A percentile compares a stretch with the other conserved stretches of the same genome.
Evolutionary conservation across 371 early-diverging fungal species (phyloP).

Genomic region (Umbelopsis sp.): DNA sequence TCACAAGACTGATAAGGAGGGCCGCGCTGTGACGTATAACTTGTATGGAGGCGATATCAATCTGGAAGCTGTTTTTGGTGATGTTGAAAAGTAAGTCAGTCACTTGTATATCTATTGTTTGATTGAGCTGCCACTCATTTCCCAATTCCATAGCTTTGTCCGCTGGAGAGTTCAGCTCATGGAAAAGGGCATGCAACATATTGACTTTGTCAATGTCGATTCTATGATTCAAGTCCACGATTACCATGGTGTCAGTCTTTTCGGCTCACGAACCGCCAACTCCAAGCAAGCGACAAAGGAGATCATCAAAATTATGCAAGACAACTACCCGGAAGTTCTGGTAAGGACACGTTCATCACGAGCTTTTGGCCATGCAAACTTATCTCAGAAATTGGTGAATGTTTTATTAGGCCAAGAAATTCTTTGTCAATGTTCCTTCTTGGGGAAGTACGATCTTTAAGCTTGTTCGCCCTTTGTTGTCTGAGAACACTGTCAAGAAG

Average conservation of each 20-base stretch:
- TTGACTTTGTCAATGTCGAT: constrained; percentile 59
- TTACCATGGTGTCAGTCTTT: constrained; percentile 56
- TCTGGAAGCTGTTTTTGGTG: constrained; percentile 59
- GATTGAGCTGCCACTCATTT: too few species aligned
- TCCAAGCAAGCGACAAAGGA: constrained; percentile 57
- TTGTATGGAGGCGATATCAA: constrained; percentile 58
- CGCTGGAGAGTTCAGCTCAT: constrained; percentile 69
- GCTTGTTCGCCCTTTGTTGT: constrained; percentile 52
- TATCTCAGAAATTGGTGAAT: too few species aligned
- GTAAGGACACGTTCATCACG: constrained; percentile 25
- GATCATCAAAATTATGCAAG: constrained; percentile 60
- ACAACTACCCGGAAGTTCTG: constrained; percentile 68
- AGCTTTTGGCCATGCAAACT: background rate
- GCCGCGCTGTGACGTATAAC: constrained; percentile 65
- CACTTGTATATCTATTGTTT: too few species aligned
- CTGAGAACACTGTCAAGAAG: constrained; percentile 63
- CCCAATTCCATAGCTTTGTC: constrained; percentile 42
- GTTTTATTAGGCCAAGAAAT: constrained; percentile 45
- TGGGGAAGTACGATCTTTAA: constrained; percentile 67
- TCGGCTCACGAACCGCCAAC: constrained; percentile 51
- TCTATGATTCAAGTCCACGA: constrained; percentile 69
- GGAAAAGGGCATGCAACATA: constrained; percentile 54
- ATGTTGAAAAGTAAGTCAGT: constrained; percentile 39
- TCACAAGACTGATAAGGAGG: constrained; percentile 51
- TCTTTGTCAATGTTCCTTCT: constrained; percentile 63